Base-by-base conservation (phyloP, 331 rosid species). In the Pyracantha coccinea region DNA sequence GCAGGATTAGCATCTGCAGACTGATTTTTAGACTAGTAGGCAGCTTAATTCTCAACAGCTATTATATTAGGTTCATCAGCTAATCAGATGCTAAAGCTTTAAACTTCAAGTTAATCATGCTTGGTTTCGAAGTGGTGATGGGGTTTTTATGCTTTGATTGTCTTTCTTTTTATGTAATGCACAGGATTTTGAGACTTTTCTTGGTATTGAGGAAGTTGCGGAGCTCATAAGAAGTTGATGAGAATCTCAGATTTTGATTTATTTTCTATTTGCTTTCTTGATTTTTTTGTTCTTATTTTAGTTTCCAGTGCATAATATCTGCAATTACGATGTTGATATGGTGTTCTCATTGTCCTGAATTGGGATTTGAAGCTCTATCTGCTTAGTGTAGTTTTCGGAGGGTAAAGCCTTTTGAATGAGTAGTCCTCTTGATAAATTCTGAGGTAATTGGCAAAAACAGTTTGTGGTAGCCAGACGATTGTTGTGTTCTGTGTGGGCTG, bases 171-270 rank as follows among this genome's bases (percentile, higher is more conserved):
- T 24, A 57, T 74, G 62, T 75, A 63, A 75, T 23, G 35, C 66
- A 62, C 82, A 93, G 98, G 97, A 93, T 79, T 94, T 94, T 50
- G 95, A 91, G 81, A 78, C 82, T 35, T 86, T 85, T 61, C 89
- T 81, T 69, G 98, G 98, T 45, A 88, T 91, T 17, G 90, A 81
- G 88, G 95, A 91, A 83, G 97, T 94, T 87, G 93, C 96, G 17
- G 86, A 86, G 81, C 93, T 94, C 79, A 84, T 94, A 70, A 82
- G 89, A 91, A 81, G 88, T 80, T 29, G 98, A 93, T 73, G 97
- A 93, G 67, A 91, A 88, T 83, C 97, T 91, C 80, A 91, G 94
- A 96, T 91, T 77, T 73, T 67, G 33, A 0, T n/a, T 60, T 28
- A 21, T 27, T 31, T 29, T 35, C 33, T 31, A 5, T 31, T 31